These are phyloP conservation scores for Nannizziopsis arthrosporioides DNA, from an alignment of 2,329 filamentous ascomycete species.

Conservation along the genomic window DNA sequence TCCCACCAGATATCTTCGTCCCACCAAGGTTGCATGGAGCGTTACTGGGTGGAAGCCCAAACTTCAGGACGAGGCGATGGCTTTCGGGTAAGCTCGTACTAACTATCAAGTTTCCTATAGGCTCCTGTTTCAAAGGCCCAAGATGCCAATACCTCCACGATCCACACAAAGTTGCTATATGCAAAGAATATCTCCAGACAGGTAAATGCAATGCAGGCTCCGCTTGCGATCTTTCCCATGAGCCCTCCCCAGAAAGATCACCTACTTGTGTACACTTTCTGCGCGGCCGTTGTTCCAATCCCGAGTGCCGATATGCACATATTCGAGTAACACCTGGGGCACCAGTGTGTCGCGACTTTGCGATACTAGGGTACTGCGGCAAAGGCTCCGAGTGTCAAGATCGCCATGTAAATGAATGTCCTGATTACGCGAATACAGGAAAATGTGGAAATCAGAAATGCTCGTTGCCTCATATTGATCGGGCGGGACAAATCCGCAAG, in stretches of 20 bases:
- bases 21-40: background rate
- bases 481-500: conserved; percentile 65
- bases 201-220: conserved; percentile 65
- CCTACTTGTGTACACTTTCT: conserved; percentile 84
- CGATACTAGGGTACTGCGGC: conserved; percentile 75
- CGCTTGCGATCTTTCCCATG: conserved; percentile 82
- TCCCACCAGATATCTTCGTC: conserved; percentile 8
- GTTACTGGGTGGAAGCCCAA: conserved; percentile 2
- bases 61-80: conserved; percentile 3
- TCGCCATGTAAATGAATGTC: conserved; percentile 85
- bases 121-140: conserved; percentile 72
- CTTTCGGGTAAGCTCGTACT: conserved; percentile 18
- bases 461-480: conserved; percentile 75
- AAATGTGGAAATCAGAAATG: conserved; percentile 70
- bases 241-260: conserved; percentile 67
- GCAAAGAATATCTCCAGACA: conserved; percentile 74
- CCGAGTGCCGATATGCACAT: conserved; percentile 78
- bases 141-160: conserved; percentile 75
- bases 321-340: conserved; percentile 64
- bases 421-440: conserved; percentile 86
- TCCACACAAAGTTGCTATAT: conserved; percentile 73
- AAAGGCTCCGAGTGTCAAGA: conserved; percentile 66
- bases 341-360: conserved; percentile 73
- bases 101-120: conserved; percentile 40
- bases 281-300: conserved; percentile 78